phyloP scores from a whole-genome alignment of 1,139 yeast species.

The Pichia inconspicua region DNA sequence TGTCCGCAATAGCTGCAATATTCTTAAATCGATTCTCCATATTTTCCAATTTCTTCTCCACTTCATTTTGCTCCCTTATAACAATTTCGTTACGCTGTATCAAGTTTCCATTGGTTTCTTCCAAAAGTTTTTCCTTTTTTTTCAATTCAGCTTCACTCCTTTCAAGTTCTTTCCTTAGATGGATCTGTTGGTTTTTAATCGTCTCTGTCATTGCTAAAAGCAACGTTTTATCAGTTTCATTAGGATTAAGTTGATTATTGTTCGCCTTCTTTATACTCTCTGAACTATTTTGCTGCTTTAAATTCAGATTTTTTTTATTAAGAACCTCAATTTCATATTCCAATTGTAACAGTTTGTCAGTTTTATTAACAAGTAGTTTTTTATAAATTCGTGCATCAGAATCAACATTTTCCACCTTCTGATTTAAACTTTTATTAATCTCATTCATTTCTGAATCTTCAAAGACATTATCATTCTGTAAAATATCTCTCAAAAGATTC shows the following conservation, averaged over 20 bases:
- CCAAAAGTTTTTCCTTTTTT: constrained; percentile 2
- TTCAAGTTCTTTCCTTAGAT: constrained; percentile 6
- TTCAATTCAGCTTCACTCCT: constrained; percentile 2
- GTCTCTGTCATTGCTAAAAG: constrained; percentile 3
- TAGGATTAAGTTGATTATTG: background rate
- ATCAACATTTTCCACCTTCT: constrained; percentile 1
- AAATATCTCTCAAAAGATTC: background rate
- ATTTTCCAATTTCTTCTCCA: constrained; percentile 4
- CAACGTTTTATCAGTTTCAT: background rate
- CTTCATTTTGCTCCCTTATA: constrained; percentile 6
- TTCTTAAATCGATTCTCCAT: constrained; percentile 3
- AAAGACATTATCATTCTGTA: background rate
- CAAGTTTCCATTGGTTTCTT: background rate
- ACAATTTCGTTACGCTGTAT: constrained; percentile 1
- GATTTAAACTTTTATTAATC: background rate
- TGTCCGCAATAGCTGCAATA: background rate
- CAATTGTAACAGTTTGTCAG: constrained; percentile 8
- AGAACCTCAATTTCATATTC: constrained; percentile 3
- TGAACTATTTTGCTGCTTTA: background rate
- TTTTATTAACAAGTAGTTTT: constrained; percentile 9
- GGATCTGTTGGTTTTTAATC: constrained; percentile 5
- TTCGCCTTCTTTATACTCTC: background rate
- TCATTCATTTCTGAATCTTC: background rate
- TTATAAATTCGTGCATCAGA: constrained; percentile 8
- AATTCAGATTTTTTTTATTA: background rate